Evolutionary conservation across 805 yeast genomes (phyloP).

Genomic region (Starmerella floris): DNA sequence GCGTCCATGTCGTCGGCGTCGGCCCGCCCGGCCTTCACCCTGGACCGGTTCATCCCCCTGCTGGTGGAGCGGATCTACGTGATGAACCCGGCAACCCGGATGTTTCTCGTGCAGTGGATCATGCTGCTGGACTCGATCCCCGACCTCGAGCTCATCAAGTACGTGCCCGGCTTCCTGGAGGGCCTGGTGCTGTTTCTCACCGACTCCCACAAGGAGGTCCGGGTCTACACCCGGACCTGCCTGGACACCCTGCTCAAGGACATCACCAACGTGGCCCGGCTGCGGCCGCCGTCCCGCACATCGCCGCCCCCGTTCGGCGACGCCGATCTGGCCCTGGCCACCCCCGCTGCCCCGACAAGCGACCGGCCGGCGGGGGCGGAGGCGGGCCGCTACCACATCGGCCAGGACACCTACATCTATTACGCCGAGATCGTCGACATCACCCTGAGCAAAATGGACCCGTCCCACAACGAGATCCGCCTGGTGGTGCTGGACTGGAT

Average conservation of each 20-base stretch:
- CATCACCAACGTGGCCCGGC: conserved; percentile 58
- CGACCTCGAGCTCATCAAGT: conserved; percentile 72
- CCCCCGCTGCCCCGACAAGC: not conserved
- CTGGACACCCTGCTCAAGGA: conserved; percentile 66
- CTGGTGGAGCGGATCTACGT: conserved; percentile 82
- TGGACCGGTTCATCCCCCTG: conserved; percentile 82
- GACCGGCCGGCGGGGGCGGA: conserved; percentile 4
- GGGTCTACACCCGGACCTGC: conserved; percentile 70
- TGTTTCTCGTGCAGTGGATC: conserved; percentile 87
- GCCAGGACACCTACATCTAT: conserved; percentile 73
- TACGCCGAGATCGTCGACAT: conserved; percentile 70
- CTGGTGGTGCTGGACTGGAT: conserved; percentile 74
- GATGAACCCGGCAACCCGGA: conserved; percentile 81
- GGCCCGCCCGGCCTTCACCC: conserved; percentile 41
- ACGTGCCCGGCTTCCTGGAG: conserved; percentile 77
- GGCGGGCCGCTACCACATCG: conserved; percentile 38
- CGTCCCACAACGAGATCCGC: conserved; percentile 63
- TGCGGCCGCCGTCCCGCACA: conserved; percentile 31
- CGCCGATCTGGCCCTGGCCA: not conserved
- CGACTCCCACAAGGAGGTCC: conserved; percentile 73
- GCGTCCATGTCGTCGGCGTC: not conserved
- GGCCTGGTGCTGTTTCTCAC: conserved; percentile 69
- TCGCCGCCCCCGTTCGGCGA: conserved; percentile 13
- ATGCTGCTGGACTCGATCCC: conserved; percentile 87
- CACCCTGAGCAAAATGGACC: conserved; percentile 64